These are phyloP conservation scores for Pilaira anomala DNA, from an alignment of 192 early-diverging fungal species.

Conservation along the genomic window DNA sequence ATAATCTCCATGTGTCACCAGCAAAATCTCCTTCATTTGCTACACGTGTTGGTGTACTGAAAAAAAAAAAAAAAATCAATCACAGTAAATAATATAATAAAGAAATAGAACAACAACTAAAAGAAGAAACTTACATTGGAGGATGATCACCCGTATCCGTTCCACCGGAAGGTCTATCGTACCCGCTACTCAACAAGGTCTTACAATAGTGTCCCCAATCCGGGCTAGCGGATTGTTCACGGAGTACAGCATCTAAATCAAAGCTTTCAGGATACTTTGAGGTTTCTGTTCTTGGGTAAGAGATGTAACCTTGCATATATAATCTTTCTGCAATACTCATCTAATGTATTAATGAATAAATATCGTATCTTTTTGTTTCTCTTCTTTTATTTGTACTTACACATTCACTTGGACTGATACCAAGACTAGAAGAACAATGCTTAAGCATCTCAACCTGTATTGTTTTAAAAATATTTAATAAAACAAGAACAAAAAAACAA, in stretches of 20 bases:
- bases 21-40: constrained; percentile 43
- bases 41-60: constrained; percentile 43
- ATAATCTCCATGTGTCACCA: constrained; percentile 45
- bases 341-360: too few species aligned
- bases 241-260: constrained; percentile 39
- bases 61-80: too few species aligned
- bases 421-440: constrained; percentile 44
- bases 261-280: constrained; percentile 44
- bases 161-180: constrained; percentile 41
- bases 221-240: constrained; percentile 35
- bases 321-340: constrained; percentile 48
- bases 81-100: neutral
- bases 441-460: constrained; percentile 45
- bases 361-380: neutral
- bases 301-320: constrained; percentile 52
- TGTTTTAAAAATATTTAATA: neutral
- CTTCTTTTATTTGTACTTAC: constrained; percentile 22
- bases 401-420: constrained; percentile 46
- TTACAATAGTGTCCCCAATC: constrained; percentile 37
- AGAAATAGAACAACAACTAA: neutral
- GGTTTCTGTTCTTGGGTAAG: constrained; percentile 54
- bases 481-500: too few species aligned
- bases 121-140: constrained; percentile 39
- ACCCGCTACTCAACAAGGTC: constrained; percentile 29
- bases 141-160: constrained; percentile 52